phyloP scores from a whole-genome alignment of 1,284 basidiomycete genomes.

The Cutaneotrichosporon daszewskae region DNA sequence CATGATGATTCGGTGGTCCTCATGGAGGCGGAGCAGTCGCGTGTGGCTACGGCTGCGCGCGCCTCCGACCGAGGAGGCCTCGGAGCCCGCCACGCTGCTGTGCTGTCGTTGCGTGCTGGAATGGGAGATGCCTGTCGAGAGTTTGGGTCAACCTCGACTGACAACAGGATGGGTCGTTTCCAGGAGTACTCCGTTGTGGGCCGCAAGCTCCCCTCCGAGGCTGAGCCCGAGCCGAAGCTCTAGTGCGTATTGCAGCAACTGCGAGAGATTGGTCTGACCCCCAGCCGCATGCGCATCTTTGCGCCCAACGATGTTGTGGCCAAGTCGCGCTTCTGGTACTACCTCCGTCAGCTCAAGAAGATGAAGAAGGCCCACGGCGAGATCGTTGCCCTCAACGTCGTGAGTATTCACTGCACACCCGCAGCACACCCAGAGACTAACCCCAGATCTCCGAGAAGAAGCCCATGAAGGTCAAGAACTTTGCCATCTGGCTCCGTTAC shows the following conservation, averaged over 20 bases:
- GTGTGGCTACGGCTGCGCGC: not conserved
- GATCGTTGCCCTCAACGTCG: constrained; percentile 96
- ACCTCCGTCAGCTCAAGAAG: constrained; percentile 96
- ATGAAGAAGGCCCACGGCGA: constrained; percentile 99
- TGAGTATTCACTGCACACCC: constrained; percentile 63
- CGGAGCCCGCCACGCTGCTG: constrained; percentile 21
- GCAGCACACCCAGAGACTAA: too few relatives aligned
- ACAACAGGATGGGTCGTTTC: constrained; percentile 50
- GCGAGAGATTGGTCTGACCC: not conserved
- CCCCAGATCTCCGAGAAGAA: constrained; percentile 90
- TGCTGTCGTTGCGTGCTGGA: not conserved
- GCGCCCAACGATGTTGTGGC: constrained; percentile 97
- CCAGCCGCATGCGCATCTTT: constrained; percentile 92
- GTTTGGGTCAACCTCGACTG: constrained; percentile 3
- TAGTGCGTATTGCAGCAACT: constrained; percentile 14
- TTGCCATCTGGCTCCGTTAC: constrained; percentile 99
- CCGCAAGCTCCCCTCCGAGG: constrained; percentile 90
- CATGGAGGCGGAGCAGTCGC: constrained; percentile 13
- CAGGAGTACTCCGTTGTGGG: constrained; percentile 95
- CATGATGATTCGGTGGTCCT: constrained; percentile 15
- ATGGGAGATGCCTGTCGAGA: too few relatives aligned
- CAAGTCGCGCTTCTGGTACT: constrained; percentile 99
- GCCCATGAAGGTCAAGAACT: constrained; percentile 98
- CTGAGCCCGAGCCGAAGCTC: constrained; percentile 81
- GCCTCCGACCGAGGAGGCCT: constrained; percentile 23